phyloP scores from a whole-genome alignment of 1,284 basidiomycete species.

The Apiotrichum mycotoxinovorans region DNA sequence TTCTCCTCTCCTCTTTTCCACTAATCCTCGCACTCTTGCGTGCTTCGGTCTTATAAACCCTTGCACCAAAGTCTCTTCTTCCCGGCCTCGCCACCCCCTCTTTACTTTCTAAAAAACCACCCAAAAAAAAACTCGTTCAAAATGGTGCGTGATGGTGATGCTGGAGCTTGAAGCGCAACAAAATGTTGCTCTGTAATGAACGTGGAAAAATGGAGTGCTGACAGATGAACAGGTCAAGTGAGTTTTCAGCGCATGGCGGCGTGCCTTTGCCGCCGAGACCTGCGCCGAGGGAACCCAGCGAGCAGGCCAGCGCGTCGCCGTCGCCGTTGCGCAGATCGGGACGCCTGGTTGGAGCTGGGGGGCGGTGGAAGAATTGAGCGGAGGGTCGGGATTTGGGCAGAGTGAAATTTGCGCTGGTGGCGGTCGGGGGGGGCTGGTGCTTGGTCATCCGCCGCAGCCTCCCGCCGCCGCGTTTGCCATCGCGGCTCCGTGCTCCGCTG shows the following conservation, averaged over 20 bases:
- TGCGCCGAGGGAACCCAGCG: no score
- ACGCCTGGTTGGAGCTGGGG: background rate
- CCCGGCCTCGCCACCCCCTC: constrained; percentile 5
- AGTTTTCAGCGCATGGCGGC: no score
- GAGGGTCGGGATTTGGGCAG: no score
- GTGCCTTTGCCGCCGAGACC: no score
- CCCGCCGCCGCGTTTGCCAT: no score
- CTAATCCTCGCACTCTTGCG: constrained; percentile 2
- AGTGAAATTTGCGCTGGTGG: background rate
- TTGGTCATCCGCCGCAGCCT: background rate
- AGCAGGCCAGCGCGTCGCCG: no score
- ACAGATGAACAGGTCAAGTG: constrained; percentile 42
- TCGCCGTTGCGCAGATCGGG: no score
- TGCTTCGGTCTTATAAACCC: background rate
- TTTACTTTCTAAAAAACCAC: constrained; percentile 11
- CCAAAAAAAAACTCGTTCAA: constrained; percentile 31
- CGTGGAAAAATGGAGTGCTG: constrained; percentile 19
- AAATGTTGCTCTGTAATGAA: background rate
- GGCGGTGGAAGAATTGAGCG: background rate
- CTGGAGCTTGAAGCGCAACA: no score
- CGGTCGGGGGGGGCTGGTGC: background rate
- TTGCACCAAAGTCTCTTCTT: background rate
- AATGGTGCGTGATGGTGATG: constrained; percentile 36
- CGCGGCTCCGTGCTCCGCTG: no score
- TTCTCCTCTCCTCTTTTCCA: background rate